Conservation (phyloP, 441 rosid species). For the Populus hybrid region DNA sequence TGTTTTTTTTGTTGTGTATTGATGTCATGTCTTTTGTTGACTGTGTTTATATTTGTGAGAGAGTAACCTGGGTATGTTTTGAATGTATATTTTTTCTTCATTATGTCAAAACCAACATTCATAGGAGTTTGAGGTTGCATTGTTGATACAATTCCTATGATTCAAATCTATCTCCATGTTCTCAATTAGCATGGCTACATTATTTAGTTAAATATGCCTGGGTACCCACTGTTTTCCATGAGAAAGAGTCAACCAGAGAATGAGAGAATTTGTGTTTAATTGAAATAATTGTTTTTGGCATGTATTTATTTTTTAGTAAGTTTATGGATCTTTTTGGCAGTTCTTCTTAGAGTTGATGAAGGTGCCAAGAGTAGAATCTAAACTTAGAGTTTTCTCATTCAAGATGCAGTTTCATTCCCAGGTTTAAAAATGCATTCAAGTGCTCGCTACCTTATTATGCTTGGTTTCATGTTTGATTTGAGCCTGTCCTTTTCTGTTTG, state of each 20-base stretch:
- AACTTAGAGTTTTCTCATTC: slow-evolving; percentile 92
- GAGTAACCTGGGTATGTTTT: not conserved
- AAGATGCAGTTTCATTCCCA: slow-evolving; percentile 82
- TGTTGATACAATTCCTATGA: not conserved
- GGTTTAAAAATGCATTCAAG: slow-evolving; percentile 41
- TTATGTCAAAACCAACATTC: not conserved
- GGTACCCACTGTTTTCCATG: not conserved
- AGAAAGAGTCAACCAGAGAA: not conserved
- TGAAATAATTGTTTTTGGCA: not conserved
- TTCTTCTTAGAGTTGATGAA: slow-evolving; percentile 88
- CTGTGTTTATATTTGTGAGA: not conserved
- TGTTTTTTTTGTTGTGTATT: not conserved
- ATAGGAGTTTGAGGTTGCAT: not conserved
- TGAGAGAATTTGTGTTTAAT: not conserved
- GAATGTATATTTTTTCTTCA: not conserved
- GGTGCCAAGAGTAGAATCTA: slow-evolving; percentile 88
- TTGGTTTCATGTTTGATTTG: slow-evolving; percentile 20
- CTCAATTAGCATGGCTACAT: not conserved
- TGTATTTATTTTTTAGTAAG: not conserved
- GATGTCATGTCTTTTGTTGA: not conserved
- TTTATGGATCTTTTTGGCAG: slow-evolving; percentile 42
- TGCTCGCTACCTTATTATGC: slow-evolving; percentile 11
- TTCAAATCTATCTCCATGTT: not conserved
- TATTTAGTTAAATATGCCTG: not conserved
- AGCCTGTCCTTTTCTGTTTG: slow-evolving; percentile 16